Evolutionary conservation across 495 filamentous ascomycete genomes (phyloP), one percentile per base, ranked within the genome.

Genomic region (Wilcoxina mikolae): DNA sequence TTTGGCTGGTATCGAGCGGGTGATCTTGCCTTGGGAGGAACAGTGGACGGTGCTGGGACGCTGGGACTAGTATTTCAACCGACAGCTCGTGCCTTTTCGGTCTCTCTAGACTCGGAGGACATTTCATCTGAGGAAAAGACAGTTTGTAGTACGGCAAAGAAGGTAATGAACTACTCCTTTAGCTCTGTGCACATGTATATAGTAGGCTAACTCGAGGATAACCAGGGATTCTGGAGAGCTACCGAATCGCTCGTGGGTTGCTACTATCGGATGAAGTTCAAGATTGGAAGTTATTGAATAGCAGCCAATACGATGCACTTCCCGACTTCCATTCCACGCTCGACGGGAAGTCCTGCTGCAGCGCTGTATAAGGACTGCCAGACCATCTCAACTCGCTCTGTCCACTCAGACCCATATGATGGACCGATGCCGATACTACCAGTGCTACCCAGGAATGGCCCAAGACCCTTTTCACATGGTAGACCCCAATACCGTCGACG

Each of bases 311-410:
- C 25, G 39, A 60, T 65, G 57, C 60, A 65, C 46, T 65, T 60
- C 47, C 61, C 57, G 53, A 57, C 61, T 0, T 54, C 60, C 18
- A 43, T 65, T 5, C 60, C 60, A 29, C 54, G 50, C 12, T 26
- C 54, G 17, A 60, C 60, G 12, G 29, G 60, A 18, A 58, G 60
- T 10, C 60, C 57, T 28, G 48, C 60, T 47, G 61, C 60, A 10
- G 4, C 28, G 10, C 1, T 38, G 17, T 2, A 26, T 41, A 9
- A 15, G 4, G 15, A 12, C n/a, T n/a, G 41, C 28, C 27, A 38
- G 22, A n/a, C 33, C 12, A n/a, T 24, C 26, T 2, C 26, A 3
- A 29, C 15, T 50, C 22, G 15, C n/a, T 15, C 23, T 27, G 26
- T 50, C 15, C 47, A 50, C 22, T 29, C 22, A n/a, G 24, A 26